Conservation (phyloP, 2,329 filamentous ascomycete species). For the Alternaria conjuncta region DNA sequence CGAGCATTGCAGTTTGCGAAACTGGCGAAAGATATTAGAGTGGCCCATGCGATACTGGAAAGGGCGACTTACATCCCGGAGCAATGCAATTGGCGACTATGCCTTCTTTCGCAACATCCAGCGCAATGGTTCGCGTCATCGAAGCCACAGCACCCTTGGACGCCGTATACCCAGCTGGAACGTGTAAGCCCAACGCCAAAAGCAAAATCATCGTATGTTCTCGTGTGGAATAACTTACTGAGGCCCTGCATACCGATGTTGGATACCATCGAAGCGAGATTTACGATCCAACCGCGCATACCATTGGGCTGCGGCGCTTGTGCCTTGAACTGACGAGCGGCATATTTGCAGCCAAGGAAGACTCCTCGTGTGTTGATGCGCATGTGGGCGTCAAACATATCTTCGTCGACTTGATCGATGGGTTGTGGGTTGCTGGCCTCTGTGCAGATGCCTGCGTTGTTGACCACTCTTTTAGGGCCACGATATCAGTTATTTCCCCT, state of each 20-base stretch:
- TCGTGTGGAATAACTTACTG: slow-evolving; percentile 35
- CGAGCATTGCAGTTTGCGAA: slow-evolving; percentile 43
- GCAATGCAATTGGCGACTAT: slow-evolving; percentile 41
- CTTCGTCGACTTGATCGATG: slow-evolving; percentile 14
- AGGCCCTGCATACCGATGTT: slow-evolving; percentile 32
- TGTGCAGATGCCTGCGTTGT: neutral
- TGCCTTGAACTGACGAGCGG: slow-evolving; percentile 44
- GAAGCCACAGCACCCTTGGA: slow-evolving; percentile 56
- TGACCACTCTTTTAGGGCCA: neutral
- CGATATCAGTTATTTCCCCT: neutral
- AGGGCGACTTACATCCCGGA: neutral
- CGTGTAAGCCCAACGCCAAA: neutral
- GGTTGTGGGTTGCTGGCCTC: neutral
- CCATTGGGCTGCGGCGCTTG: slow-evolving; percentile 39
- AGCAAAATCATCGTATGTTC: neutral
- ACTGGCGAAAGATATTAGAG: slow-evolving; percentile 23
- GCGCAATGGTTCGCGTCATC: slow-evolving; percentile 55
- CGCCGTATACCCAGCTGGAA: slow-evolving; percentile 52
- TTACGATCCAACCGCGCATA: slow-evolving; percentile 49
- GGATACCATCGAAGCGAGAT: slow-evolving; percentile 42
- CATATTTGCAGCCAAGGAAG: slow-evolving; percentile 51
- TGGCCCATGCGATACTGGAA: neutral
- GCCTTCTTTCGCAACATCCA: slow-evolving; percentile 52
- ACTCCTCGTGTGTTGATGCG: slow-evolving; percentile 47
- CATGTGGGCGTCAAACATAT: slow-evolving; percentile 47